Conservation (phyloP, 1,284 basidiomycete genomes). For the Ganoderma sp. region DNA sequence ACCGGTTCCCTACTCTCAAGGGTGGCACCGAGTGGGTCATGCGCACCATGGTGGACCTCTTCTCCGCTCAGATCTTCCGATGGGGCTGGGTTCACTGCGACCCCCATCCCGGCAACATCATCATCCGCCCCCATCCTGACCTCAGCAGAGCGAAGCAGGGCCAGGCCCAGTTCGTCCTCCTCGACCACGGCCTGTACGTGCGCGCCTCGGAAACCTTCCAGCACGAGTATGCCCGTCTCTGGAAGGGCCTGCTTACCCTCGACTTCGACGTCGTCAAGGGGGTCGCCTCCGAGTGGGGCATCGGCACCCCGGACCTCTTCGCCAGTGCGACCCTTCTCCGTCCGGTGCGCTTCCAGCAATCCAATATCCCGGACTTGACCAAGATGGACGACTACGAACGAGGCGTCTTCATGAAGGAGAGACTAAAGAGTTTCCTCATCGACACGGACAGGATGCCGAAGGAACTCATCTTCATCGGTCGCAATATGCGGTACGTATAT, state of each 20-base stretch:
- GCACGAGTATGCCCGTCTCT: conserved; percentile 77
- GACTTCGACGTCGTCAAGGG: conserved; percentile 55
- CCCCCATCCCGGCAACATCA: conserved; percentile 81
- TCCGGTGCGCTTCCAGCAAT: conserved; percentile 52
- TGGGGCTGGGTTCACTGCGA: conserved; percentile 90
- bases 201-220: conserved; percentile 67
- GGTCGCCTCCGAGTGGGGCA: conserved; percentile 78
- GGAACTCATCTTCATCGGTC: conserved; percentile 81
- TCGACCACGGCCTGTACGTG: conserved; percentile 91
- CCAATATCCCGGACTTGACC: conserved; percentile 41
- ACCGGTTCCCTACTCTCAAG: conserved; percentile 48
- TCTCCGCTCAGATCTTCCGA: conserved; percentile 84
- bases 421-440: conserved; percentile 61
- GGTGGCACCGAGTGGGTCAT: conserved; percentile 73
- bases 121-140: conserved; percentile 76
- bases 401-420: conserved; percentile 68
- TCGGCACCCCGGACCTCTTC: conserved; percentile 79
- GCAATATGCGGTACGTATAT: conserved; percentile 77
- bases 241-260: conserved; percentile 77
- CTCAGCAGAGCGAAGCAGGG: conserved; percentile 54
- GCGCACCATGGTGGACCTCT: conserved; percentile 83
- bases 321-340: conserved; percentile 75
- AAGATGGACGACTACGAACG: conserved; percentile 61
- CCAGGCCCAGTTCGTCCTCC: conserved; percentile 72
- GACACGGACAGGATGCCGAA: conserved; percentile 76